Percentiles rank a stretch among this genome's conserved stretches.
Conservation (phyloP, 2,329 filamentous ascomycete species). For the Fusarium nodosum region DNA sequence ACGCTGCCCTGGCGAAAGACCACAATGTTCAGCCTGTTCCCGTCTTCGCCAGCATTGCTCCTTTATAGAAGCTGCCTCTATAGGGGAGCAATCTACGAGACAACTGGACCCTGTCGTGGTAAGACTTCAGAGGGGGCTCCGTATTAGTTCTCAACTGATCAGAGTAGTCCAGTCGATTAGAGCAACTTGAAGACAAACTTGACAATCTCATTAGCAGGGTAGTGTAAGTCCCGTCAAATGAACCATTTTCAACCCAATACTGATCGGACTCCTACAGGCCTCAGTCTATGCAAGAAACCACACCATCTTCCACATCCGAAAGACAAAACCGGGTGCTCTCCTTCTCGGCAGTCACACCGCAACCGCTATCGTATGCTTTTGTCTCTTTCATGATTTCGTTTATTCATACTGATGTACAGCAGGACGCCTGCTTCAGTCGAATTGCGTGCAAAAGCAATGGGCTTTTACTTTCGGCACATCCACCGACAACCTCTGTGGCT, state of each 20-base stretch:
- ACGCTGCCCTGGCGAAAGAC: constrained; percentile 34
- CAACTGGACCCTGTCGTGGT: constrained; percentile 15
- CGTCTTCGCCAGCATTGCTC: constrained; percentile 25
- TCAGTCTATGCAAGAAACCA: constrained; percentile 4
- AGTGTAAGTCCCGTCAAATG: not conserved
- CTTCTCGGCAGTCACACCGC: not conserved
- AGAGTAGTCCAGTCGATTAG: constrained; percentile 16
- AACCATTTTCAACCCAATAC: fast-evolving
- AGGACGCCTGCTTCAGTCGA: not conserved
- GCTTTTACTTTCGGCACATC: constrained; percentile 28
- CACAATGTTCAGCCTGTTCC: constrained; percentile 33
- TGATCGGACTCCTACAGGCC: not conserved
- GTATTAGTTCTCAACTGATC: not conserved
- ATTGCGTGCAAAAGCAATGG: not conserved
- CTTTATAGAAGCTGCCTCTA: not conserved
- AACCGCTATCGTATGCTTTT: not conserved
- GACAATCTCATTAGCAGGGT: constrained; percentile 27
- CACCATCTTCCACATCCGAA: not conserved
- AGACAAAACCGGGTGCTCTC: not conserved
- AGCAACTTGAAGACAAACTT: constrained; percentile 36
- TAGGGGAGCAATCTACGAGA: not conserved
- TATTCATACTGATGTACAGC: fast-evolving
- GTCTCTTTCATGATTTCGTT: fast-evolving
- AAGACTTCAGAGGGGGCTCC: fast-evolving
- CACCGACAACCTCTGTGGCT: constrained; percentile 38